Base-by-base conservation (phyloP, 2,329 filamentous ascomycete genomes). In the Xylogone sp. region DNA sequence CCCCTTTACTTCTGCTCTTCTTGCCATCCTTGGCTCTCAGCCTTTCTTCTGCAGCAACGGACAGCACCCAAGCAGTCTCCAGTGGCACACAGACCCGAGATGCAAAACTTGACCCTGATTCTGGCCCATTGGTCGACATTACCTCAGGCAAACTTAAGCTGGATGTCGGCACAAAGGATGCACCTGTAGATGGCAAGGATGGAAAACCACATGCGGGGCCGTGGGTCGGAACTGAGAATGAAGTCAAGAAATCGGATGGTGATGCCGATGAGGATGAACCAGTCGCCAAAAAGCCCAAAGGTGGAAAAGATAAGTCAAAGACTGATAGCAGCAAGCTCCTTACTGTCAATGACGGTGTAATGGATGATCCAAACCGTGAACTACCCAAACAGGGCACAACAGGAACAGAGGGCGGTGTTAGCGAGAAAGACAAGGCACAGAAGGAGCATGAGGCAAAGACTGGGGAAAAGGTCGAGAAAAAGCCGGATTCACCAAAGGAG, bases 181-280 rank as follows among this genome's bases (percentile, higher is more conserved):
- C 88, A 51, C 93, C 93, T 0, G 86, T 97, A 19, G 94, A 97
- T 67, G 92, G 92, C 44, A 87, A 88, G 62, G 94, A 97, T 72
- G 94, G 94, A 45, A 94, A 92, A 72, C 94, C 94, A 45, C 93
- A 97, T 66, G 83, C 86, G 19, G 94, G 94, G 1, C 94, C 94
- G 5, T 86, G 83, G 64, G 84, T 92, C 52, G 83, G 85, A 55
- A 79, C 76, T 16, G 74, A 78, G 53, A 63, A 62, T 22, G 82
- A 86, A 56, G 61, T 55, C 61, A 63, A 61, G 48, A 62, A 62
- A 46, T 44, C 51, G 6, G 24, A 27, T 39, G 34, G 34, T 9
- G 34, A 39, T 7, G 8, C 90, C 53, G 82, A 84, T 56, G 78
- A 75, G 13, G 71, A 77, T 51, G 45, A 42, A 42, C 13, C 13